Base-by-base conservation (phyloP, 2,329 filamentous ascomycete species). In the Venturia effusa region DNA sequence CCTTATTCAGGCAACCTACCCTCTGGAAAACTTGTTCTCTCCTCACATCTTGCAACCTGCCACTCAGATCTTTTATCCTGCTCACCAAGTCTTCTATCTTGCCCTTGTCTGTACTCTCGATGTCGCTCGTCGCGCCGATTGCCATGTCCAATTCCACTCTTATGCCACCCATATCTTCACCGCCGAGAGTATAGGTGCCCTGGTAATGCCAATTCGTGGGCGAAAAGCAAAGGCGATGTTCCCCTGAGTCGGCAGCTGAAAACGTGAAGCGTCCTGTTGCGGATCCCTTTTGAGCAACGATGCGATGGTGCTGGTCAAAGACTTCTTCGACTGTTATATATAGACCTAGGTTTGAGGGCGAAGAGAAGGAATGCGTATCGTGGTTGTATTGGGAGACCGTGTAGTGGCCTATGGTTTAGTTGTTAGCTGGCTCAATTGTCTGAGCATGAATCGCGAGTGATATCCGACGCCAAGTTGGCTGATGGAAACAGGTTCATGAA, bases 291-390 rank as follows among this genome's bases (percentile, higher is more conserved):
- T 96, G 91, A 68, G 88, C 90, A 67, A 97, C 90, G 67, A 99
- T 89, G 67, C 92, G 92, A 84, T 99, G 94, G 81, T 97, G 88
- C 77, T 95, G 93, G 83, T 97, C 92, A 78, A 99, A 99, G 72
- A 88, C 84, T 81, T 99, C 94, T 84, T 97, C 92, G 65, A 97
- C 93, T 19, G 90, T 92, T 71, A 97, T 95, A 78, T 87, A 90
- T 75, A 97, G 88, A 78, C 84, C 88, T 67, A 96, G 81, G 68
- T 87, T 87, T 67, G 86, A 82, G 74, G 94, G 89, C 72, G 88
- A 81, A 62, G 81, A 77, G 84, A 90, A 97, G 61, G 79, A 74
- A 69, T 84, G 83, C 64, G 81, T 78, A 69, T 86, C 79, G 65
- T 89, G 84, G 76, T 94, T 87, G 80, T 85, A 94, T 75, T 95